phyloP scores from a whole-genome alignment of 192 early-diverging fungal species.

The Phycomyces nitens region DNA sequence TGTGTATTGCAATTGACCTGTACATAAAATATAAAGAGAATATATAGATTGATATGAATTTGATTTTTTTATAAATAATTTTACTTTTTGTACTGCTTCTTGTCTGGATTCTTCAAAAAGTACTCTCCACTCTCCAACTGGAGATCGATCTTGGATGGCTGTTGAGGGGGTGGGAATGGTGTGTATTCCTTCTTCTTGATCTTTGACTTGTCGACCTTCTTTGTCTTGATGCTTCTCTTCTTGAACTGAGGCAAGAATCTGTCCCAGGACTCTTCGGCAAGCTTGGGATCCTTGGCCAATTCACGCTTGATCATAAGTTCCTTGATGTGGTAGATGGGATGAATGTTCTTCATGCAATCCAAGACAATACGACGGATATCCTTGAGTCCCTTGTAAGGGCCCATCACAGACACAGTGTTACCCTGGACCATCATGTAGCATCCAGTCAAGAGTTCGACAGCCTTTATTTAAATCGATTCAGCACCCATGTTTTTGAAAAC shows the following conservation, averaged over 20 bases:
- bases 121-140: conserved; percentile 96
- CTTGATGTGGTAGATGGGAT: conserved; percentile 99
- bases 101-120: conserved; percentile 65
- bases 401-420: conserved; percentile 94
- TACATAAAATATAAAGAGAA: no score
- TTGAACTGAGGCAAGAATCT: conserved; percentile 96
- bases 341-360: conserved; percentile 98
- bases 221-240: conserved; percentile 76
- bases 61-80: conserved; percentile 5
- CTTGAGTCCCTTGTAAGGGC: conserved; percentile 84
- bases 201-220: conserved; percentile 51
- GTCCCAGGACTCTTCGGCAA: conserved; percentile 94
- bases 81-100: conserved; percentile 12
- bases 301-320: conserved; percentile 99
- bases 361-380: conserved; percentile 85
- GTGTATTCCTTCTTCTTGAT: conserved; percentile 80
- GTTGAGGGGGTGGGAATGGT: conserved; percentile 86
- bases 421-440: conserved; percentile 99
- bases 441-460: conserved; percentile 91
- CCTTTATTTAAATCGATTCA: conserved; percentile 52
- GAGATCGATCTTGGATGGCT: conserved; percentile 84
- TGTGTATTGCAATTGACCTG: no score
- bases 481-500: neutral
- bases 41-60: no score
- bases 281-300: conserved; percentile 92